These are phyloP conservation scores for Spathaspora sp. DNA, from an alignment of 805 yeast genomes.

Conservation along the genomic window DNA sequence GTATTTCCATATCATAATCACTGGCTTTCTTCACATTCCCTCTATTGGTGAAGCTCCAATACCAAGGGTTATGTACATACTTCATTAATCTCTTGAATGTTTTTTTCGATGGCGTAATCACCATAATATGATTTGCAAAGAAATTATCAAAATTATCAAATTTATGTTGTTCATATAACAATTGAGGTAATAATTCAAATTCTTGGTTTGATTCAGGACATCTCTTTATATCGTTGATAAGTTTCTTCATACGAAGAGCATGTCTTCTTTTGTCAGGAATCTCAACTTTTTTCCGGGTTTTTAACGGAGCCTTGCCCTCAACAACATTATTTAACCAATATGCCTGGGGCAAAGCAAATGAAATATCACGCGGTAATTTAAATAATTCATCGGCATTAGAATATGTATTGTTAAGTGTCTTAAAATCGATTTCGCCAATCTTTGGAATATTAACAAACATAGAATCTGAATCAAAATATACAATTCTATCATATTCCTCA, in stretches of 20 bases:
- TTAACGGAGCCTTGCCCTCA: conserved; percentile 9
- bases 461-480: conserved; percentile 60
- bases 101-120: conserved; percentile 45
- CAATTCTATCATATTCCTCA: conserved; percentile 47
- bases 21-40: conserved; percentile 16
- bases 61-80: conserved; percentile 25
- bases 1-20: conserved; percentile 57
- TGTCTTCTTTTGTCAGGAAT: conserved; percentile 13
- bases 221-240: conserved; percentile 11
- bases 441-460: conserved; percentile 21
- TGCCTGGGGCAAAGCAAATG: conserved; percentile 31
- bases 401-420: background rate
- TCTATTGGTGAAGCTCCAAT: conserved; percentile 21
- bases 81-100: conserved; percentile 18
- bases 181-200: conserved; percentile 14
- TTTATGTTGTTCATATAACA: conserved; percentile 21
- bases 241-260: conserved; percentile 7
- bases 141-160: conserved; percentile 24
- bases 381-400: conserved; percentile 31
- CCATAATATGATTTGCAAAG: conserved; percentile 53
- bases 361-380: conserved; percentile 19
- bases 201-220: background rate
- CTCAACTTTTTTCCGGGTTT: conserved; percentile 6
- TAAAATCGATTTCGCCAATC: background rate
- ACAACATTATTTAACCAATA: conserved; percentile 28